Conservation (phyloP, 495 filamentous ascomycete species). For the Daldinia bambusicola region DNA sequence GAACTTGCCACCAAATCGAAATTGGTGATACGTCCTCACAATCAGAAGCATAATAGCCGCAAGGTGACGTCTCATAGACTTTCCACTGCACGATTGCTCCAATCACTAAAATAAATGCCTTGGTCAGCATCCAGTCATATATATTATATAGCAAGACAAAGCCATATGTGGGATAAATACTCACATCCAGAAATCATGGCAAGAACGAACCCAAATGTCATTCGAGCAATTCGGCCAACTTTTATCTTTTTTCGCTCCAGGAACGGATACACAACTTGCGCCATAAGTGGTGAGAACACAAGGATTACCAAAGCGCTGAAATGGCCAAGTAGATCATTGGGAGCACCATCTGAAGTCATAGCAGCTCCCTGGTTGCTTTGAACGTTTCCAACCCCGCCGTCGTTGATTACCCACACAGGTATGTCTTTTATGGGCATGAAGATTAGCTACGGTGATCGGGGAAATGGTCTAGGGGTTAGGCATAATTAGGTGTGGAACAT, state of each 20-base stretch:
- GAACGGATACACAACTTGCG: slow-evolving; percentile 68
- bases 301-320: slow-evolving; percentile 73
- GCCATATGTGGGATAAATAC: not conserved
- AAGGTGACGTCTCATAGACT: slow-evolving; percentile 63
- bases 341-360: slow-evolving; percentile 35
- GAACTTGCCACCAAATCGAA: slow-evolving; percentile 65
- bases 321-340: slow-evolving; percentile 72
- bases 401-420: slow-evolving; percentile 47
- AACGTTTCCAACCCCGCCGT: slow-evolving; percentile 59
- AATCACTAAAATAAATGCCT: slow-evolving; percentile 41
- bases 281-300: slow-evolving; percentile 72
- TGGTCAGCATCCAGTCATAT: not conserved
- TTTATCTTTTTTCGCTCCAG: slow-evolving; percentile 66
- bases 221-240: slow-evolving; percentile 72
- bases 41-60: slow-evolving; percentile 55
- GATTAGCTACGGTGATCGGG: no score
- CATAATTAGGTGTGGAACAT: not conserved
- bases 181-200: slow-evolving; percentile 53
- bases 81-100: slow-evolving; percentile 73
- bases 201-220: slow-evolving; percentile 71
- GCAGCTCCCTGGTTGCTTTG: slow-evolving; percentile 56
- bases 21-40: slow-evolving; percentile 59
- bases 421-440: no score
- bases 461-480: no score
- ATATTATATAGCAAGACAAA: not conserved